phyloP scores from a whole-genome alignment of 2,329 filamentous ascomycete genomes.

The Fonsecaea erecta region DNA sequence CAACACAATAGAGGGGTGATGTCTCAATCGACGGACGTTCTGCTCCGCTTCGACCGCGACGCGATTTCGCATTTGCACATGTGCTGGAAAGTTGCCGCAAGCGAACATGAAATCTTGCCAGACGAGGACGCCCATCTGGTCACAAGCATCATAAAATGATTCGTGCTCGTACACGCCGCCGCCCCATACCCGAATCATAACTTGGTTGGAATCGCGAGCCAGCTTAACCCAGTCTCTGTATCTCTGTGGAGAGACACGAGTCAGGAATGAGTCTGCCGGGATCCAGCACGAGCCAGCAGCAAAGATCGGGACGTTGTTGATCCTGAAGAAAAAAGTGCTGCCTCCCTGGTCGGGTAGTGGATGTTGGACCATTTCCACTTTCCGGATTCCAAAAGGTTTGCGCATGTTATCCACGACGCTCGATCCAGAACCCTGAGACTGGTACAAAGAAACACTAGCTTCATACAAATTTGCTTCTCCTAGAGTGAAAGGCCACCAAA shows the following conservation, averaged over 20 bases:
- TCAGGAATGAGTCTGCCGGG: constrained; percentile 64
- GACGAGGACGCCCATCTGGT: constrained; percentile 76
- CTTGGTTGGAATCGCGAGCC: constrained; percentile 61
- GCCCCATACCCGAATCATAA: constrained; percentile 70
- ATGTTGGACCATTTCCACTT: constrained; percentile 49
- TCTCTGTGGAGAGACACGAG: constrained; percentile 56
- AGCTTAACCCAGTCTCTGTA: constrained; percentile 66
- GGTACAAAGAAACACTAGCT: constrained; percentile 52
- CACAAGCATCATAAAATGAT: constrained; percentile 74
- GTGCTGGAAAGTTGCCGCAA: constrained; percentile 75
- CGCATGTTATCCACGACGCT: constrained; percentile 46
- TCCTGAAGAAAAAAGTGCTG: constrained; percentile 66
- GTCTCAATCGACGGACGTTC: constrained; percentile 71
- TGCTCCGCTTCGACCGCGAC: constrained; percentile 62
- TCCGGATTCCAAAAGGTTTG: constrained; percentile 58
- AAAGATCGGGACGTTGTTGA: constrained; percentile 71
- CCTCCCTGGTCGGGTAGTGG: constrained; percentile 54
- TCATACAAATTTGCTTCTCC: constrained; percentile 62
- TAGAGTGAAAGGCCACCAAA: constrained; percentile 66
- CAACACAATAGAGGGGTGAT: constrained; percentile 85
- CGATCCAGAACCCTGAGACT: constrained; percentile 33
- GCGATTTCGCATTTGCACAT: constrained; percentile 42
- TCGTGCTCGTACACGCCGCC: constrained; percentile 79
- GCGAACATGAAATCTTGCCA: constrained; percentile 90
- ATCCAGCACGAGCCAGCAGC: constrained; percentile 70